phyloP scores from a whole-genome alignment of 129 eudicot species.

The Helichrysum umbraculigerum region DNA sequence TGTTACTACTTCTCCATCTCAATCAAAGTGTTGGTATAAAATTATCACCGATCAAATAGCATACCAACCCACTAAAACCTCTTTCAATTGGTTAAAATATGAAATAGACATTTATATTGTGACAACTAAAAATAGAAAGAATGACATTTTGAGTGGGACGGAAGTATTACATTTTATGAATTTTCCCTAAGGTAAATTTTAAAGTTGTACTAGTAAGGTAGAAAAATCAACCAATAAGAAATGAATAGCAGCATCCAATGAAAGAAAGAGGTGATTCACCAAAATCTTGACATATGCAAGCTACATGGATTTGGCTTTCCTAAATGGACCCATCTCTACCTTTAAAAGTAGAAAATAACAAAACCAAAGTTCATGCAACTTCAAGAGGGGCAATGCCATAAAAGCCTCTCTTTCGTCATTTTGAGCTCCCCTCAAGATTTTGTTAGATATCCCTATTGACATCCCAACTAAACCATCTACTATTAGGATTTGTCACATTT shows the following conservation, averaged over 20 bases:
- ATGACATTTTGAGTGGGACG: no score
- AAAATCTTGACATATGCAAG: conserved; percentile 42
- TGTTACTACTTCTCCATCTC: no score
- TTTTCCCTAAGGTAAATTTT: not conserved
- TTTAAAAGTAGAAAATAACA: conserved; percentile 31
- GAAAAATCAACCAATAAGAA: not conserved
- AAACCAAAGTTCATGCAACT: conserved; percentile 27
- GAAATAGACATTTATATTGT: no score
- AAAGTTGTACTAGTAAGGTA: not conserved
- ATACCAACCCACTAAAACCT: no score
- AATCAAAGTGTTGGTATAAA: no score
- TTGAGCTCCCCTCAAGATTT: conserved; percentile 34
- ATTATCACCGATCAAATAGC: no score
- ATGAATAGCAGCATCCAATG: conserved; percentile 12
- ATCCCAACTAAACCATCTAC: conserved; percentile 36
- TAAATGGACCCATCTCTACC: conserved; percentile 36
- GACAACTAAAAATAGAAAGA: no score
- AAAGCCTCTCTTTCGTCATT: conserved; percentile 36
- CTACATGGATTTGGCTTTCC: conserved; percentile 56
- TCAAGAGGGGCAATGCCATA: conserved; percentile 23
- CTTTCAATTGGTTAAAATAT: no score
- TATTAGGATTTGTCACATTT: conserved; percentile 8
- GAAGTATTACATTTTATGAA: not conserved
- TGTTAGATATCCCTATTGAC: conserved; percentile 35
- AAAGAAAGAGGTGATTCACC: conserved; percentile 23